Percentiles rank a stretch among this genome's conserved stretches.
phyloP scores from a whole-genome alignment of 352 stramenopile species.

The Globisporangium alternatum region DNA sequence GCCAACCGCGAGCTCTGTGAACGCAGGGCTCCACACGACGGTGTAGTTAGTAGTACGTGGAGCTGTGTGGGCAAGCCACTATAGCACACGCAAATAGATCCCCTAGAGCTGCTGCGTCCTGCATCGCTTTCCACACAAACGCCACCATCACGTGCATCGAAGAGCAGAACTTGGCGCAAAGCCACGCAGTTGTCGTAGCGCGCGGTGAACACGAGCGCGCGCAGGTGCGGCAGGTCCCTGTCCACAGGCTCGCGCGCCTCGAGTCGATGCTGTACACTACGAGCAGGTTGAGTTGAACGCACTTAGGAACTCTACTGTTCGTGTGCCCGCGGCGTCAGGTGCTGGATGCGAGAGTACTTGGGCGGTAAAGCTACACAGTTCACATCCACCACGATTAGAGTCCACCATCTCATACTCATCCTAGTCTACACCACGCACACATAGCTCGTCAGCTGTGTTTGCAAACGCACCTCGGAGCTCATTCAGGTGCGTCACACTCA shows the following conservation, averaged over 20 bases:
- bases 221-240: background rate
- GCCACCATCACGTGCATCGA: background rate
- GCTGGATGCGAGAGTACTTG: constrained; percentile 1
- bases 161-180: constrained; percentile 2
- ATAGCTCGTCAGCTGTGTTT: too few relatives aligned
- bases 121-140: constrained; percentile 6
- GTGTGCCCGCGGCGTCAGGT: background rate
- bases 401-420: background rate
- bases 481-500: background rate
- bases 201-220: constrained; percentile 2
- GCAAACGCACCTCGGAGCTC: constrained; percentile 3
- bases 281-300: background rate
- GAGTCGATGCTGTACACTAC: background rate
- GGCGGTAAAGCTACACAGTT: background rate
- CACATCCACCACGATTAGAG: background rate
- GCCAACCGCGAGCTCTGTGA: constrained; percentile 3
- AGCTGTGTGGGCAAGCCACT: constrained; percentile 1
- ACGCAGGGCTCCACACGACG: background rate
- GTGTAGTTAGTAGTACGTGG: background rate
- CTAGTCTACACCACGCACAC: background rate
- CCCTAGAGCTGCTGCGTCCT: background rate
- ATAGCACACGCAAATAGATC: background rate
- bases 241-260: background rate
- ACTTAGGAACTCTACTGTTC: too few relatives aligned
- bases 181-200: constrained; percentile 2